Conservation (phyloP, 2,329 filamentous ascomycete genomes). For the Colletotrichum lini region DNA sequence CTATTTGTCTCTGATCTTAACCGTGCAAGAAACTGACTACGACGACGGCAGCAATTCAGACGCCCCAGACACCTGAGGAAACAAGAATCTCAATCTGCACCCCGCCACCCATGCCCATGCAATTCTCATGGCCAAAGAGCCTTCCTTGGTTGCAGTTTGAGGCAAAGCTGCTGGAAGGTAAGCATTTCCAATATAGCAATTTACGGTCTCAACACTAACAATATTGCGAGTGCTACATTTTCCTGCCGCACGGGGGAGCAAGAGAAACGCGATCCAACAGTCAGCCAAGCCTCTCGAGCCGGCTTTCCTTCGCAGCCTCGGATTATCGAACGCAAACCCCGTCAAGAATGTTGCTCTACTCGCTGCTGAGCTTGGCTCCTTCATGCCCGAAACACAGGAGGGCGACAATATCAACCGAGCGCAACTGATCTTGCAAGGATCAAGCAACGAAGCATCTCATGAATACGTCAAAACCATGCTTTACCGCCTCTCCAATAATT, state of each 20-base stretch:
- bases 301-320: neutral
- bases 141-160: conserved; percentile 23
- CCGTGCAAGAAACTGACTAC: too few relatives aligned
- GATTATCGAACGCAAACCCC: too few relatives aligned
- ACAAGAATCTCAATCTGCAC: neutral
- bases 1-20: too few relatives aligned
- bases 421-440: neutral
- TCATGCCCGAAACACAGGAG: conserved; percentile 16
- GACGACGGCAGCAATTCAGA: too few relatives aligned
- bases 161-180: neutral
- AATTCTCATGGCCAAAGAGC: neutral
- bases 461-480: neutral
- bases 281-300: too few relatives aligned
- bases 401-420: neutral
- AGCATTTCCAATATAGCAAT: neutral
- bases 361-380: neutral
- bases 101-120: neutral
- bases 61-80: neutral
- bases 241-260: neutral
- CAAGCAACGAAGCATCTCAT: neutral
- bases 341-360: neutral
- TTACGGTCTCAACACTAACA: neutral
- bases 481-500: conserved; percentile 8
- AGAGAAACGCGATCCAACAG: neutral
- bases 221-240: neutral